These are phyloP conservation scores for Prunus salicina DNA, from an alignment of 306 rosid species.

Conservation along the genomic window DNA sequence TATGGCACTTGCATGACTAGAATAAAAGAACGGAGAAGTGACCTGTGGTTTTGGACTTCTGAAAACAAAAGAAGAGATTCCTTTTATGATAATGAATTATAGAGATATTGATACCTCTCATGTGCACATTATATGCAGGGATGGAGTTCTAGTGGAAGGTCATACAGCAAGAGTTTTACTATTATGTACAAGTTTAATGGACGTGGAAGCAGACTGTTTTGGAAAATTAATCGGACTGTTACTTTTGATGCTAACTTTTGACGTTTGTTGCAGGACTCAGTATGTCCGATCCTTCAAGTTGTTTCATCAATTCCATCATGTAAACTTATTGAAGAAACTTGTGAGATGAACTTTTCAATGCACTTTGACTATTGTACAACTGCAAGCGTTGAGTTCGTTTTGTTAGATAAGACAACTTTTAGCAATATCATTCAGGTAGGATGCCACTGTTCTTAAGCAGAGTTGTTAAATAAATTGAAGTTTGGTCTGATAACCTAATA, in stretches of 20 bases:
- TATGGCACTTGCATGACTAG: conserved; percentile 43
- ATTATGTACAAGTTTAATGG: conserved; percentile 84
- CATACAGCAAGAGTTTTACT: conserved; percentile 80
- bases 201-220: conserved; percentile 84
- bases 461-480: neutral
- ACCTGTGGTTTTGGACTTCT: conserved; percentile 63
- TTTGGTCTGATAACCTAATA: neutral
- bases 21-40: conserved; percentile 64
- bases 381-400: conserved; percentile 67
- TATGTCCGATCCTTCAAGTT: conserved; percentile 81
- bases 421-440: conserved; percentile 71
- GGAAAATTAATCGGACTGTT: conserved; percentile 55
- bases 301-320: conserved; percentile 76
- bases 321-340: conserved; percentile 69
- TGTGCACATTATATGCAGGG: conserved; percentile 94
- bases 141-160: conserved; percentile 84
- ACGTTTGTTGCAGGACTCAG: conserved; percentile 93
- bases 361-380: conserved; percentile 95
- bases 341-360: conserved; percentile 72
- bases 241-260: conserved; percentile 67
- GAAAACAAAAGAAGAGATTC: conserved; percentile 78
- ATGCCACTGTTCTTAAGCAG: conserved; percentile 9
- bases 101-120: conserved; percentile 63
- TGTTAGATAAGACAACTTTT: conserved; percentile 67
- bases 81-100: conserved; percentile 49